Evolutionary conservation across 495 filamentous ascomycete species (phyloP), one percentile per base, ranked within the genome.

Genomic region (Penicillium diatomitis): DNA sequence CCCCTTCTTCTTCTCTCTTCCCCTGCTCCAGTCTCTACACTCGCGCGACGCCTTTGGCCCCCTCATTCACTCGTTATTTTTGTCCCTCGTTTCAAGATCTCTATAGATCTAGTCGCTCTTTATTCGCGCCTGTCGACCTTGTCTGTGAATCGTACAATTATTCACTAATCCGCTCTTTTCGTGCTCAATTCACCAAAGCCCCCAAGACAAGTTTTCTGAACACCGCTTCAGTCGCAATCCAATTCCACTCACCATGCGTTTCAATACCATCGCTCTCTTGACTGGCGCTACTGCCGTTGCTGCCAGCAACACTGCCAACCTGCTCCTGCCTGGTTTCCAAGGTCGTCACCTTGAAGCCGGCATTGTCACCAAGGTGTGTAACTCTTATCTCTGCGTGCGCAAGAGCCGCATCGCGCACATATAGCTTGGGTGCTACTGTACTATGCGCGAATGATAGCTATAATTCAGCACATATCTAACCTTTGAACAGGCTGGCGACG

Each of bases 261-360:
- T 63, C 54, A 41, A 54, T 47, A 38, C 60, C 44, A 34, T 62
- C 40, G 60, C 60, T 49, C 47, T 67, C 32, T 39, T 67, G 53
- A 49, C 62, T 20, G 51, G 61, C 48, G 59, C 56, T 32, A 50
- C 60, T 39, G 56, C 64, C 28, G 65, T 47, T 38, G 52, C 59
- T 39, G 67, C 67, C 29, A 53, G 53, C 38, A 61, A 64, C 40
- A 52, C 62, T 28, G 63, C 63, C 29, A 61, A 43, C 38, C 52
- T 70, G 27, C 53, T 67, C 20, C 47, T 68, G 41, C 67, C 65
- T 47, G 51, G 60, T 4, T 63, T 63, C 42, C 37, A 56, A 48
- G 55, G 55, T 29, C 44, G 45, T 41, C 50, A 57, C 8, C 52
- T 63, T 33, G 46, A 60, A 41, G 57, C 57, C 28, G 49, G 57